Evolutionary conservation across 2,329 filamentous ascomycete genomes (phyloP).

Genomic region (Coniella lustricola): DNA sequence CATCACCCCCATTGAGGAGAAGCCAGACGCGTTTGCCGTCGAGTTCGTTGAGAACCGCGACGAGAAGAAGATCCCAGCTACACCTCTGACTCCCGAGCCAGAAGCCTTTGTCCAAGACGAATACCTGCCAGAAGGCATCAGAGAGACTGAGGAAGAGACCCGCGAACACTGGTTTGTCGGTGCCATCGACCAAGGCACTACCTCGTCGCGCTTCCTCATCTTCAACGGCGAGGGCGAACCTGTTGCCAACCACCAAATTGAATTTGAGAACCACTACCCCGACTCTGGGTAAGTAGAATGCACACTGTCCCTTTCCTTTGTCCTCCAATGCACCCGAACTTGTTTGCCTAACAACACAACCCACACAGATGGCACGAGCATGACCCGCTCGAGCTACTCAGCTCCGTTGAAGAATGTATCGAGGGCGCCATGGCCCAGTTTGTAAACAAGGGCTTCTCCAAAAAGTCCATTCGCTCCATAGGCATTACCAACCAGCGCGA

Average conservation of each 20-base stretch:
- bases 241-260: slow-evolving; percentile 76
- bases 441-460: slow-evolving; percentile 58
- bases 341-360: slow-evolving; percentile 3
- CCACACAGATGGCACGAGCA: slow-evolving; percentile 76
- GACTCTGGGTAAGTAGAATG: slow-evolving; percentile 64
- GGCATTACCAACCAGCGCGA: slow-evolving; percentile 90
- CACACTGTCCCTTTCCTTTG: background rate
- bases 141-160: slow-evolving; percentile 21
- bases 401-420: slow-evolving; percentile 72
- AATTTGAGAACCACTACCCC: slow-evolving; percentile 79
- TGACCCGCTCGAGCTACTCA: slow-evolving; percentile 69
- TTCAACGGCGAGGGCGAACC: slow-evolving; percentile 75
- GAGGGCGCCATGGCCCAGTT: slow-evolving; percentile 69
- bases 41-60: slow-evolving; percentile 12
- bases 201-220: slow-evolving; percentile 82
- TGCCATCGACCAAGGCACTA: slow-evolving; percentile 87
- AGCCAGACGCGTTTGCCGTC: slow-evolving; percentile 11
- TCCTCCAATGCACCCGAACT: background rate
- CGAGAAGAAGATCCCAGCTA: slow-evolving; percentile 8
- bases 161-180: slow-evolving; percentile 60
- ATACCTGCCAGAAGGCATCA: slow-evolving; percentile 21
- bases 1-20: slow-evolving; percentile 8
- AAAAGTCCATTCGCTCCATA: slow-evolving; percentile 64
- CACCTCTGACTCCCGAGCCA: slow-evolving; percentile 2
- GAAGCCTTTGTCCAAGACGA: slow-evolving; percentile 6